phyloP scores from a whole-genome alignment of 176 grass and related monocot genomes.

The Zizania latifolia region DNA sequence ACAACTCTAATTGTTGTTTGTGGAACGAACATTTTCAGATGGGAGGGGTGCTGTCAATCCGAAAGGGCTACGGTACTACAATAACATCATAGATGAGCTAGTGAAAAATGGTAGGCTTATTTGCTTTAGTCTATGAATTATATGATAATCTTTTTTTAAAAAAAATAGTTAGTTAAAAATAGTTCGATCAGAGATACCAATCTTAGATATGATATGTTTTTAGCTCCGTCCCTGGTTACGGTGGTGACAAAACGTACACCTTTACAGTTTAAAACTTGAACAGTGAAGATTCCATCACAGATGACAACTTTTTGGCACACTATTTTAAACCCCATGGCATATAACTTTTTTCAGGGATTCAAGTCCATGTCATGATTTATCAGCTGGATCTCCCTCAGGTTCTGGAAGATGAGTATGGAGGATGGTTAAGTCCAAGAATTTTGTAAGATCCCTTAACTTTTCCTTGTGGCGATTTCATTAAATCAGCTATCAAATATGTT shows the following conservation, averaged over 20 bases:
- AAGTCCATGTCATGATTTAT: slow-evolving; percentile 56
- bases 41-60: slow-evolving; percentile 63
- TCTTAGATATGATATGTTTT: too few relatives aligned
- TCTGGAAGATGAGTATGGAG: slow-evolving; percentile 62
- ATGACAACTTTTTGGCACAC: too few relatives aligned
- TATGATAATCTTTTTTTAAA: too few relatives aligned
- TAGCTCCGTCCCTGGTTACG: too few relatives aligned
- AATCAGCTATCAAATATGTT: too few relatives aligned
- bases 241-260: neutral
- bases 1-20: neutral
- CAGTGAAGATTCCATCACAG: neutral
- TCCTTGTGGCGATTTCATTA: neutral
- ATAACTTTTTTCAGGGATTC: slow-evolving; percentile 43
- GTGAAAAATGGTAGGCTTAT: slow-evolving; percentile 36
- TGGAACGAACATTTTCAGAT: slow-evolving; percentile 26
- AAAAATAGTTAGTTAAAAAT: too few relatives aligned
- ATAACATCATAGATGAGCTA: slow-evolving; percentile 55
- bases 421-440: slow-evolving; percentile 39
- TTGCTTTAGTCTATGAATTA: neutral
- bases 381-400: slow-evolving; percentile 62
- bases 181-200: too few relatives aligned
- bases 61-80: slow-evolving; percentile 61
- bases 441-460: slow-evolving; percentile 24
- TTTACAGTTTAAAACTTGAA: neutral
- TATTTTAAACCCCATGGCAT: neutral